Percentiles rank a stretch among this genome's conserved stretches.
Conservation (phyloP, 208 protist genomes). For the Porcisia deanei region DNA sequence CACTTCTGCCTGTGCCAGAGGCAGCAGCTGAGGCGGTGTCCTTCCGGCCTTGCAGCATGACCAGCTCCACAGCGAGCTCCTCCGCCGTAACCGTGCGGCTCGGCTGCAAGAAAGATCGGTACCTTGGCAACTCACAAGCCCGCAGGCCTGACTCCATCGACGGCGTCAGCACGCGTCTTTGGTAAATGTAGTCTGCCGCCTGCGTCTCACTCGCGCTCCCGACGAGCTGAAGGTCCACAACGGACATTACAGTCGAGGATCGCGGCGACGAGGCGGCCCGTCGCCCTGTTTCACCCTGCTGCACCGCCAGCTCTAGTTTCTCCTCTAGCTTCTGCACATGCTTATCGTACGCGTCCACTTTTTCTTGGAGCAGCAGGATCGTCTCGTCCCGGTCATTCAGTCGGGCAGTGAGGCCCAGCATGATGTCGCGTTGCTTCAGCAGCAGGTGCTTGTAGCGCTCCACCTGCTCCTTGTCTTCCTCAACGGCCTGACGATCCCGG, state of each 20-base stretch:
- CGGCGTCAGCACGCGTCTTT: constrained; percentile 20
- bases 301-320: constrained; percentile 38
- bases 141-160: neutral
- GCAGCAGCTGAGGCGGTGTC: neutral
- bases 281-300: constrained; percentile 12
- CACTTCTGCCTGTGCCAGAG: neutral
- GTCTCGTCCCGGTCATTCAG: constrained; percentile 94
- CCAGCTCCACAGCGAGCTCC: constrained; percentile 68
- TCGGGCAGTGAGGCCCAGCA: constrained; percentile 92
- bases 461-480: constrained; percentile 93
- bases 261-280: neutral
- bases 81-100: constrained; percentile 44
- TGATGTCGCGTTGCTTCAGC: constrained; percentile 96
- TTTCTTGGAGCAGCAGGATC: constrained; percentile 86
- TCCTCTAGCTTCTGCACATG: constrained; percentile 79
- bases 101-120: constrained; percentile 48
- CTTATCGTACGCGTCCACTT: constrained; percentile 84
- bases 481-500: constrained; percentile 71
- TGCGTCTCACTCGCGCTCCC: constrained; percentile 33
- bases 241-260: constrained; percentile 8
- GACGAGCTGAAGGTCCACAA: constrained; percentile 22
- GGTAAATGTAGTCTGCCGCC: constrained; percentile 50
- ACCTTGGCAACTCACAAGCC: constrained; percentile 18
- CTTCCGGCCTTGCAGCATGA: constrained; percentile 35
- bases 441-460: constrained; percentile 96